phyloP scores from a whole-genome alignment of 1,139 yeast genomes.

The Debaryomyces singareniensis region DNA sequence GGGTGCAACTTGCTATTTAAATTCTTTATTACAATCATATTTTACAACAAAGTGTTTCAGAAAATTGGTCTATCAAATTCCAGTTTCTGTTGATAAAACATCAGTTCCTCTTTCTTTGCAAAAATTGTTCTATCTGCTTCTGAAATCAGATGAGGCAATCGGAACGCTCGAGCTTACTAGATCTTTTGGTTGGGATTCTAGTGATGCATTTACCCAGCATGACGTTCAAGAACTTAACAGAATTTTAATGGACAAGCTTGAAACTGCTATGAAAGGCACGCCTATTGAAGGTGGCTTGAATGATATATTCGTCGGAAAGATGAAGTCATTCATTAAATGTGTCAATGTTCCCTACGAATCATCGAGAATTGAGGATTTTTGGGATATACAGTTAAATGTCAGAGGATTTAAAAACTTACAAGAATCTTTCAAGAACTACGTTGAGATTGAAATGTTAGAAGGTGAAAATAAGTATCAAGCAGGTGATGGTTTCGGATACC shows the following conservation, averaged over 20 bases:
- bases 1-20: slow-evolving; percentile 96
- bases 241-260: slow-evolving; percentile 90
- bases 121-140: slow-evolving; percentile 73
- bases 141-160: slow-evolving; percentile 67
- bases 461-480: slow-evolving; percentile 97
- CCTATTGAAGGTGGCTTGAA: slow-evolving; percentile 73
- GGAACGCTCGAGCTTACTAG: slow-evolving; percentile 83
- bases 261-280: slow-evolving; percentile 87
- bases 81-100: slow-evolving; percentile 48
- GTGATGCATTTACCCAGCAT: slow-evolving; percentile 95
- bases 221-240: slow-evolving; percentile 96
- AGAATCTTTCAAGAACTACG: slow-evolving; percentile 78
- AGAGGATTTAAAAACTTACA: slow-evolving; percentile 69
- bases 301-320: slow-evolving; percentile 89
- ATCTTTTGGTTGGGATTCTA: slow-evolving; percentile 96
- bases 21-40: slow-evolving; percentile 85
- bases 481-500: slow-evolving; percentile 76
- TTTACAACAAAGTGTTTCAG: slow-evolving; percentile 81
- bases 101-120: slow-evolving; percentile 83
- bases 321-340: slow-evolving; percentile 93
- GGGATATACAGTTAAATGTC: slow-evolving; percentile 97
- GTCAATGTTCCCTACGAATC: slow-evolving; percentile 94
- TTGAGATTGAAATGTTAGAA: slow-evolving; percentile 80
- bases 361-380: slow-evolving; percentile 86
- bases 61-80: slow-evolving; percentile 81